Base-by-base conservation (phyloP, 2,329 filamentous ascomycete species). In the Waltergamsia citrina region DNA sequence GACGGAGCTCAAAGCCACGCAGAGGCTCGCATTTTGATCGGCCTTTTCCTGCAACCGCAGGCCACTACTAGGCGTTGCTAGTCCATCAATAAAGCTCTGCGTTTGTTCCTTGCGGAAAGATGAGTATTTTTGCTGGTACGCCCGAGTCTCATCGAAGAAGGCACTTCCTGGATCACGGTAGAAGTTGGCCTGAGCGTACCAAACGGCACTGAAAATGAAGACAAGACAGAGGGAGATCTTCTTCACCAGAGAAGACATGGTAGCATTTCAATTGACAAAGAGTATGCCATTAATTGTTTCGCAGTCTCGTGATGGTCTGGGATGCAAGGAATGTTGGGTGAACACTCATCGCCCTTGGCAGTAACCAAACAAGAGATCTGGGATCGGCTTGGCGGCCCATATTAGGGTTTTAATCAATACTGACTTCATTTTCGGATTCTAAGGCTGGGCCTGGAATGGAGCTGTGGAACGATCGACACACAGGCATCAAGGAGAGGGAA, bases 141-240 rank as follows among this genome's bases (percentile, higher is more conserved):
- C 32, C 6, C 30, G 36, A 15, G 17, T n/a, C 15, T 15, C 32
- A 32, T 38, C 29, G 36, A 38, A 38, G 21, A 33, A 38, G 26
- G 22, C 32, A 30, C 36, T 32, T 8, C 30, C 29, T 8, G 36
- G 36, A 26, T 38, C 32, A 10, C 36, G 36, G 22, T 32, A 38
- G 21, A 38, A 33, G 27, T 35, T 25, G 18, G 25, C 7, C 7
- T 26, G 18, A 8, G 33, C 33, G 24, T 34, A 34, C 29, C 15
- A 20, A 10, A 30, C 29, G 29, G 15, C 4, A 12, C 28, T 32
- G 14, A 31, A 19, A 7, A 27, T 23, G 15, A 36, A 32, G 34
- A 27, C 17, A 7, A 36, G 34, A n/a, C 29, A 30, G 18, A 19
- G 8, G 15, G 15, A 16, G 11, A 30, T n/a, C 16, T 20, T 30